These are phyloP conservation scores for Verticillium dahliae DNA, from an alignment of 2,329 filamentous ascomycete species.

Conservation along the genomic window DNA sequence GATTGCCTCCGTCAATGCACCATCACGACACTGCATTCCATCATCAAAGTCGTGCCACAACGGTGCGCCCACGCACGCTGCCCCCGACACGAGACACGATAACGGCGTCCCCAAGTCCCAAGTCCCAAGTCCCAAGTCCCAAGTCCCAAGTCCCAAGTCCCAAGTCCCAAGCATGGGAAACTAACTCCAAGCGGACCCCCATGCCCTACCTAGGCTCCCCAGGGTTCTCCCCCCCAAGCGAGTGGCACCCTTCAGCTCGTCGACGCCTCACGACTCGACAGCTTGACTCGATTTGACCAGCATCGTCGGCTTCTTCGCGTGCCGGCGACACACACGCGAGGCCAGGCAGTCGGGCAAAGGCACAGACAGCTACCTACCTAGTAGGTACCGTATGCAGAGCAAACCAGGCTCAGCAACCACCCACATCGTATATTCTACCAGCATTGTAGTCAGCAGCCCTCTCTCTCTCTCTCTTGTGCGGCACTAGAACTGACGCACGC, in stretches of 20 bases:
- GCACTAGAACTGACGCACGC: neutral
- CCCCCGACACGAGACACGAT: no score
- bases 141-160: neutral
- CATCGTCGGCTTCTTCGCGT: neutral
- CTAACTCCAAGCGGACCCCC: neutral
- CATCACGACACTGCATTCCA: neutral
- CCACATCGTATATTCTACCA: neutral
- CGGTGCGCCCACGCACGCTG: neutral
- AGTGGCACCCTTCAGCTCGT: neutral
- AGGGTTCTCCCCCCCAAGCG: neutral
- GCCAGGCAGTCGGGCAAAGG: neutral
- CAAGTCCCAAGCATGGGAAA: neutral
- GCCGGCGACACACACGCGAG: neutral
- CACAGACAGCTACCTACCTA: neutral
- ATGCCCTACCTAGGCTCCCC: neutral
- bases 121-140: neutral
- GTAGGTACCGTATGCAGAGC: neutral
- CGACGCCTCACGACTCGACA: neutral
- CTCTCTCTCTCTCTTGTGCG: neutral
- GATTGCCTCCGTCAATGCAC: neutral
- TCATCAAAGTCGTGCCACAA: neutral
- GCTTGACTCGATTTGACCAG: neutral
- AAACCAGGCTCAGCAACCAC: neutral
- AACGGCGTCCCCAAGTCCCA: neutral
- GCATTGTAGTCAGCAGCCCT: neutral